Percentiles rank a stretch among this genome's conserved stretches.
Conservation (phyloP, 2,329 filamentous ascomycete genomes). For the Mycosphaerelloides madeirae region DNA sequence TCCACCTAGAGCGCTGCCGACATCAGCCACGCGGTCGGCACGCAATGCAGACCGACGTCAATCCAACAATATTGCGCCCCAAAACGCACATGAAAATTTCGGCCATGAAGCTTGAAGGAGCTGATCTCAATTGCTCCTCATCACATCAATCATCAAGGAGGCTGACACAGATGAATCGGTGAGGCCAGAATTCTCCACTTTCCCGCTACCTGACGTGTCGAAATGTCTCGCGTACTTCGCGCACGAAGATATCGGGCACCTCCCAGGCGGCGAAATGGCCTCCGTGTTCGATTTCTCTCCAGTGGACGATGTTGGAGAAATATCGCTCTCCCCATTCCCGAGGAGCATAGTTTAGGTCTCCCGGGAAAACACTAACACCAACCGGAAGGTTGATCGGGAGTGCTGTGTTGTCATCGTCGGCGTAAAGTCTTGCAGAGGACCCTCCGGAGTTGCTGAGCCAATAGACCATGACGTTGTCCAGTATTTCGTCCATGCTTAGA, state of each 20-base stretch:
- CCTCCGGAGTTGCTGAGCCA: slow-evolving; percentile 26
- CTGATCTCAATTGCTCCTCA: too few relatives aligned
- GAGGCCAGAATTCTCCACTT: too few relatives aligned
- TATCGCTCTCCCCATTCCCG: slow-evolving; percentile 16
- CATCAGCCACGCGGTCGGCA: too few relatives aligned
- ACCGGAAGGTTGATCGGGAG: slow-evolving; percentile 23
- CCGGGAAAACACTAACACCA: slow-evolving; percentile 19
- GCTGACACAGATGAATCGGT: too few relatives aligned
- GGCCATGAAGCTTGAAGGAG: too few relatives aligned
- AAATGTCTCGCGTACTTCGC: slow-evolving; percentile 8
- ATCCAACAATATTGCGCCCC: too few relatives aligned
- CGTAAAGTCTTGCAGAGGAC: slow-evolving; percentile 25
- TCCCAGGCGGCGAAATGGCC: slow-evolving; percentile 19
- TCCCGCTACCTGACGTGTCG: background rate
- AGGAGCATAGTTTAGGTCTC: slow-evolving; percentile 14
- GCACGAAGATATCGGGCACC: slow-evolving; percentile 8
- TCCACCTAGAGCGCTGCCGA: too few relatives aligned
- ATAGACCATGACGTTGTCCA: slow-evolving; percentile 27
- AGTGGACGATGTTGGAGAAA: slow-evolving; percentile 12
- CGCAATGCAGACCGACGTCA: too few relatives aligned
- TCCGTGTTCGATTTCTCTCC: slow-evolving; percentile 12
- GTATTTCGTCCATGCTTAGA: slow-evolving; percentile 27
- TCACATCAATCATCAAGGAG: too few relatives aligned
- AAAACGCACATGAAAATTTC: too few relatives aligned
- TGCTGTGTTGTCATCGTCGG: slow-evolving; percentile 24